These are phyloP conservation scores for Tolypocladium guangdongense DNA, from an alignment of 2,329 filamentous ascomycete genomes.

Conservation along the genomic window DNA sequence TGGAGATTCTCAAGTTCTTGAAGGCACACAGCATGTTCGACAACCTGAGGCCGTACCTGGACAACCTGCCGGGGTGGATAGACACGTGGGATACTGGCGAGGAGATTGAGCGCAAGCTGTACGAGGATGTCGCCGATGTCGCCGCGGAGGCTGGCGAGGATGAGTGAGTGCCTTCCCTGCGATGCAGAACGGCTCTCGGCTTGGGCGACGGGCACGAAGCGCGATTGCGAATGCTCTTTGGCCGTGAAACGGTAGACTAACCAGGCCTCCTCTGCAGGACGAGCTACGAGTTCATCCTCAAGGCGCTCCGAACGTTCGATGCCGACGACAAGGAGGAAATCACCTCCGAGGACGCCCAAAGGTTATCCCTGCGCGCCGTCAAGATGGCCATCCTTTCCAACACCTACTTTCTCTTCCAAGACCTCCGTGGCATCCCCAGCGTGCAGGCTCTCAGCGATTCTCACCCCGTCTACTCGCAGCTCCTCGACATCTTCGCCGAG, in stretches of 20 bases:
- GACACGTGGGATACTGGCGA: conserved; percentile 70
- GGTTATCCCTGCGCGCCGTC: conserved; percentile 46
- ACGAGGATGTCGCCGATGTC: conserved; percentile 69
- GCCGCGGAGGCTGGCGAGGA: conserved; percentile 69
- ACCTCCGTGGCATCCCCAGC: conserved; percentile 69
- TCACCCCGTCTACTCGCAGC: conserved; percentile 75
- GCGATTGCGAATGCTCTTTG: not conserved
- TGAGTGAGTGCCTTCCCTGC: conserved; percentile 41
- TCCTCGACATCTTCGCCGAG: conserved; percentile 90
- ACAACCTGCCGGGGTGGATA: conserved; percentile 74
- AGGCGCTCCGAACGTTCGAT: conserved; percentile 50
- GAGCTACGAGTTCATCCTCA: conserved; percentile 57
- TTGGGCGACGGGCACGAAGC: not conserved
- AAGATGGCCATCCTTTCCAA: conserved; percentile 42
- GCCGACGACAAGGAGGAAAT: conserved; percentile 42
- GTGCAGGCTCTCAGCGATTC: conserved; percentile 81
- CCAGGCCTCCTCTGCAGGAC: conserved; percentile 25
- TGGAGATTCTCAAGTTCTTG: conserved; percentile 78
- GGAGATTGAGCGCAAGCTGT: conserved; percentile 76
- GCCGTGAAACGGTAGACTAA: not conserved
- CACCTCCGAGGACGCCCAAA: conserved; percentile 48
- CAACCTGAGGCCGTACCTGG: conserved; percentile 70
- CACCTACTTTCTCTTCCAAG: conserved; percentile 61
- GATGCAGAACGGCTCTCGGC: not conserved
- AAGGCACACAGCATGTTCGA: conserved; percentile 69